Evolutionary conservation across 2,329 filamentous ascomycete species (phyloP).

Genomic region (Fusarium tjaetaba): DNA sequence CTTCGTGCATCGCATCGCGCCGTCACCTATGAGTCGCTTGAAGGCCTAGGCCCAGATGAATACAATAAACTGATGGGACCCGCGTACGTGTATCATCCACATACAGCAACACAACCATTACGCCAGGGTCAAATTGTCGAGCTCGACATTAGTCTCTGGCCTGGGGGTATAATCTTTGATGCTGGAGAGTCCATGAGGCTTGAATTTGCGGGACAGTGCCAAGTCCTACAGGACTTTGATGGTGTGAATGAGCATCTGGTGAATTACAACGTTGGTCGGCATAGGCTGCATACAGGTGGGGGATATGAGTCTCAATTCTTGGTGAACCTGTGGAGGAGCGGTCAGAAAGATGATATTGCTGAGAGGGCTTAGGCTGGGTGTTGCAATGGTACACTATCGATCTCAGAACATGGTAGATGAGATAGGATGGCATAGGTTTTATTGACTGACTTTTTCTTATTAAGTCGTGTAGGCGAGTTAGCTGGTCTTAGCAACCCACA

Average conservation of each 20-base stretch:
- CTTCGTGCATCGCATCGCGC: background rate
- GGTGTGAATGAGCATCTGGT: background rate
- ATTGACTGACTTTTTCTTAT: background rate
- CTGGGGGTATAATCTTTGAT: background rate
- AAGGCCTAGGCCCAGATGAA: background rate
- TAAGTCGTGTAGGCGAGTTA: background rate
- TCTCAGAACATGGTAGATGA: background rate
- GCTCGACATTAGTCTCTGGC: background rate
- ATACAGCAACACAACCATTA: background rate
- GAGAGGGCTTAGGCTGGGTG: background rate
- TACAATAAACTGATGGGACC: background rate
- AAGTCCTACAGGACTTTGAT: background rate
- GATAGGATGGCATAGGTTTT: background rate
- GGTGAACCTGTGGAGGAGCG: background rate
- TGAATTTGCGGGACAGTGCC: background rate
- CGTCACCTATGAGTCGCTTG: background rate
- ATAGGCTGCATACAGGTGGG: background rate
- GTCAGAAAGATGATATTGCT: background rate
- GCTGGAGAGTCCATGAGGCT: background rate
- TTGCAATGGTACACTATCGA: background rate
- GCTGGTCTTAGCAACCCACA: background rate
- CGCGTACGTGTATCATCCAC: background rate
- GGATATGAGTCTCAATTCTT: background rate
- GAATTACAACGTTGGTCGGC: background rate
- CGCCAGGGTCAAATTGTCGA: background rate